Conservation (phyloP, 2,329 filamentous ascomycete genomes). For the Phaeosphaeria sp. region DNA sequence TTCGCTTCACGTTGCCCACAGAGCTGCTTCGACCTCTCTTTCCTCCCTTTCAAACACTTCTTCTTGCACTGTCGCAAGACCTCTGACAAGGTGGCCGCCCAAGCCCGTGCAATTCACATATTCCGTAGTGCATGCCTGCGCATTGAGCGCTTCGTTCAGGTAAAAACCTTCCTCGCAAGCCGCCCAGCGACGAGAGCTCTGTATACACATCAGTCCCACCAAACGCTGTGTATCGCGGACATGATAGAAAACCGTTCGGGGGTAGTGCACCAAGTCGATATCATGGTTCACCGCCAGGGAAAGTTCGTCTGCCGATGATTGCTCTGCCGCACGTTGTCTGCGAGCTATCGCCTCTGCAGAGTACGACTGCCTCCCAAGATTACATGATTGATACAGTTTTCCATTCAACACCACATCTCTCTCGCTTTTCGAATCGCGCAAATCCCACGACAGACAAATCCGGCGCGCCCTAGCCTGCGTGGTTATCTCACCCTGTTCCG, state of each 20-base stretch:
- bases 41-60: neutral
- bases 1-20: neutral
- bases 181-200: neutral
- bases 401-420: constrained; percentile 1
- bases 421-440: neutral
- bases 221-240: constrained; percentile 3
- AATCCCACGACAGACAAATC: constrained; percentile 9
- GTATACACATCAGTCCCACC: neutral
- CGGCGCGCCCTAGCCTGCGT: neutral
- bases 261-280: no score
- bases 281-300: neutral
- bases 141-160: neutral
- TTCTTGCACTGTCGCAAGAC: neutral
- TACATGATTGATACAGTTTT: neutral
- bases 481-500: neutral
- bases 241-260: constrained; percentile 1
- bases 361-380: neutral
- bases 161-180: neutral
- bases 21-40: neutral
- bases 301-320: neutral
- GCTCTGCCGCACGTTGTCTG: neutral
- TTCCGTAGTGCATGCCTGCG: neutral
- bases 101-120: neutral
- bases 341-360: neutral
- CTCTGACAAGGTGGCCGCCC: neutral